Base-by-base conservation (phyloP, 257 asterid genomes). In the Euphrasia confusa region DNA sequence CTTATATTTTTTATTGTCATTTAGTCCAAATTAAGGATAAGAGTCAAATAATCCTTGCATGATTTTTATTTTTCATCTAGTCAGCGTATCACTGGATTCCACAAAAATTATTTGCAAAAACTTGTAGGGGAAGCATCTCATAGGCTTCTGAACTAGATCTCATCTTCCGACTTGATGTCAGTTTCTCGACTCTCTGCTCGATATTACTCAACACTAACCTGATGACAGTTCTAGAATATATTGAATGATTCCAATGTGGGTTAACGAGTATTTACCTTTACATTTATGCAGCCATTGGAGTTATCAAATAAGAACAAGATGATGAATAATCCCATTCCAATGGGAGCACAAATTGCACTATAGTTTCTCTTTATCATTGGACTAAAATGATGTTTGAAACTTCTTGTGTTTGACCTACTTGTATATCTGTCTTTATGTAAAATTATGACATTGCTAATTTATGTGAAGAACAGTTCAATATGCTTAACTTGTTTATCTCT, bases 261-360 rank as follows among this genome's bases (percentile, higher is more conserved):
- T 18, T 48, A n/a, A 10, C n/a, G 15, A 27, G 45, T 32, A 14
- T 7, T 26, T 15, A 14, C 17, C 5, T 30, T 63, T n/a, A 15
- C 44, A 48, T 14, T 58, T 61, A 21, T 61, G 67, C 67, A 62
- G 67, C 44, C 27, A 61, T 14, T 42, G 30, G 40, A 44, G 17
- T n/a, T 15, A 24, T 44, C 56, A 44, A 40, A 27, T 24, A 61
- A 13, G 47, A 11, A 26, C 66, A 61, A 61, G 56, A 45, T 24
- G 44, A 27, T 26, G 44, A n/a, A 26, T 7, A 49, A 9, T 15
- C n/a, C 27, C 55, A 49, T 15, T 10, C 27, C 55, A 49, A 49
- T 7, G 55, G 27, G 55, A 14, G 11, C 55, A 2, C 11, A 49
- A 44, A 37, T 2, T n/a, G 50, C 32, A 35, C 17, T 45, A 18